Conservation (phyloP, 352 stramenopile species). For the Phytophthora multivora region DNA sequence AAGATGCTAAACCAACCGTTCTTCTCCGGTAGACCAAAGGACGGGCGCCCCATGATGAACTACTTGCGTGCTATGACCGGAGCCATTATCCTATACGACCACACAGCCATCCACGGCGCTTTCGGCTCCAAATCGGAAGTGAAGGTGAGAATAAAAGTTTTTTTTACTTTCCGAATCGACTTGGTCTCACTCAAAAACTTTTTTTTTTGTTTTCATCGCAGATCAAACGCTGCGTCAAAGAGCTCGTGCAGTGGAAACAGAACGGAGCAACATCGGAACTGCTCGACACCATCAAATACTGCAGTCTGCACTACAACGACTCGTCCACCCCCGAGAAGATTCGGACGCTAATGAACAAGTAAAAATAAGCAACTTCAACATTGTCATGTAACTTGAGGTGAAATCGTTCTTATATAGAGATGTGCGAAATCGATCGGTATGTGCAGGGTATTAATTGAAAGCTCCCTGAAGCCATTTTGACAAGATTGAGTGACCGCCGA, state of each 20-base stretch:
- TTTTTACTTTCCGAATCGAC: too few species aligned
- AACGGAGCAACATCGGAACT: slow-evolving; percentile 43
- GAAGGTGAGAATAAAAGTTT: slow-evolving; percentile 36
- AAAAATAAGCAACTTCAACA: slow-evolving; percentile 2
- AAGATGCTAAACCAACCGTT: background rate
- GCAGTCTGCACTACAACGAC: slow-evolving; percentile 61
- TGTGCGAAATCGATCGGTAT: background rate
- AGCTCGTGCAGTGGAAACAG: slow-evolving; percentile 47
- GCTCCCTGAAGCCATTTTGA: slow-evolving; percentile 16
- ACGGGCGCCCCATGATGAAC: slow-evolving; percentile 45
- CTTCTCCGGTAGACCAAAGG: slow-evolving; percentile 42
- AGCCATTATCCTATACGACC: slow-evolving; percentile 66
- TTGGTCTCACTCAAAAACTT: background rate
- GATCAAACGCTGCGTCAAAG: slow-evolving; percentile 68
- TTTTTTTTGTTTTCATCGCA: slow-evolving; percentile 12
- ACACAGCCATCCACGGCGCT: slow-evolving; percentile 45
- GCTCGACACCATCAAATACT: slow-evolving; percentile 56
- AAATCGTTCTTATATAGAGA: background rate
- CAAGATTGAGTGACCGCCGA: background rate
- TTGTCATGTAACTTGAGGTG: background rate
- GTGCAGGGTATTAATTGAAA: background rate
- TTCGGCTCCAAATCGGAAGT: slow-evolving; percentile 64
- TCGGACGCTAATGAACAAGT: slow-evolving; percentile 44
- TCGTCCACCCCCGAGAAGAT: slow-evolving; percentile 51
- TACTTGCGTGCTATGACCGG: slow-evolving; percentile 59